Evolutionary conservation across 371 early-diverging fungal genomes (phyloP).

Genomic region (Lichtheimia ornata): DNA sequence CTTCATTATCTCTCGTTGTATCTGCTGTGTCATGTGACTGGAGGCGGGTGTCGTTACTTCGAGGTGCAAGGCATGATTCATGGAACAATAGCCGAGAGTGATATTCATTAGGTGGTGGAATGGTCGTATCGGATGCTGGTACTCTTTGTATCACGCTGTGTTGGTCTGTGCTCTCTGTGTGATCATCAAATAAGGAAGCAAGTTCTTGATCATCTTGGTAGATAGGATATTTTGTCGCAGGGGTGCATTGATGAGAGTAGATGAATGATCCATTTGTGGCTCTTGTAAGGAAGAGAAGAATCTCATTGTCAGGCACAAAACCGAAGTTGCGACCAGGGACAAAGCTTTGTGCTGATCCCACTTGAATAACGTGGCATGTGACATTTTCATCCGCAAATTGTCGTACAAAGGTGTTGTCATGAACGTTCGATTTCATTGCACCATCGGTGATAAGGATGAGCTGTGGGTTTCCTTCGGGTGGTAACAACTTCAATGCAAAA

Average conservation of each 20-base stretch:
- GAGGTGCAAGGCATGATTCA: constrained; percentile 27
- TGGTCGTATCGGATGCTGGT: constrained; percentile 7
- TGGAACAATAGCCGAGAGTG: constrained; percentile 35
- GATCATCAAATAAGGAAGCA: not conserved
- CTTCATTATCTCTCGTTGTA: not conserved
- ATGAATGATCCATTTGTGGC: constrained; percentile 82
- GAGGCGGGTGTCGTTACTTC: constrained; percentile 5
- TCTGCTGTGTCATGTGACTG: constrained; percentile 14
- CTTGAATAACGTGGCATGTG: constrained; percentile 81
- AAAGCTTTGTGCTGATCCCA: constrained; percentile 77
- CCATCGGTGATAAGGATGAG: constrained; percentile 90
- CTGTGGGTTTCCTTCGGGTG: constrained; percentile 68
- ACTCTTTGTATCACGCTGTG: not conserved
- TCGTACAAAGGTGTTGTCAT: constrained; percentile 58
- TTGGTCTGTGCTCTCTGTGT: not conserved
- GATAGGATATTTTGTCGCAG: not conserved
- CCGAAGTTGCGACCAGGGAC: constrained; percentile 84
- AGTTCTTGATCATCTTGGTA: not conserved
- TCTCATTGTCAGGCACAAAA: constrained; percentile 87
- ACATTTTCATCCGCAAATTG: constrained; percentile 72
- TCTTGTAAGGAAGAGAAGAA: constrained; percentile 77
- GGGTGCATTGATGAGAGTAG: constrained; percentile 72
- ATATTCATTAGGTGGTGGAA: constrained; percentile 28
- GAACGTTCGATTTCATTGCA: constrained; percentile 68
- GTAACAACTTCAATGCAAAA: constrained; percentile 73